Evolutionary conservation across 257 asterid species (phyloP).

Genomic region (Solanum ossicruentum): DNA sequence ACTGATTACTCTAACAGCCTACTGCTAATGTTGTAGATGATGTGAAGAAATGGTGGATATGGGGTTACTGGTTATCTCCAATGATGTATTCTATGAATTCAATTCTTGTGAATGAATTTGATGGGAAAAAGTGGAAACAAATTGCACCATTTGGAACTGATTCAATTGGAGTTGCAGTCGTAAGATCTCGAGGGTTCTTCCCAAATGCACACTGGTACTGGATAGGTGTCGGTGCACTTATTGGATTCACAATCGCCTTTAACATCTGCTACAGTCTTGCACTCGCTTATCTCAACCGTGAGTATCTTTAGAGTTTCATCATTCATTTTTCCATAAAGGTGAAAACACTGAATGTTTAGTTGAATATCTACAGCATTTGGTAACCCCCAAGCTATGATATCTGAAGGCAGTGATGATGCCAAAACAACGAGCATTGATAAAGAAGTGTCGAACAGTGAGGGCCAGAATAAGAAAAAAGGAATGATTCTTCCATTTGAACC

Average conservation of each 20-base stretch:
- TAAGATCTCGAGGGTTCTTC: slow-evolving; percentile 34
- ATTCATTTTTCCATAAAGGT: not conserved
- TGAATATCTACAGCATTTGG: not conserved
- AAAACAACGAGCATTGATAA: not conserved
- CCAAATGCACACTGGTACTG: slow-evolving; percentile 53
- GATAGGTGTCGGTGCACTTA: slow-evolving; percentile 38
- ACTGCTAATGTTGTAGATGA: not conserved
- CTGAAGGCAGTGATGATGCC: not conserved
- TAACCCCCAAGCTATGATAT: not conserved
- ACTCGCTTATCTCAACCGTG: slow-evolving; percentile 31
- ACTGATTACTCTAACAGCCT: too few species aligned
- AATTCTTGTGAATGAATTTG: not conserved
- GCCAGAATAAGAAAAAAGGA: slow-evolving; percentile 11
- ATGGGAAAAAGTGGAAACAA: not conserved
- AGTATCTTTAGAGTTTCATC: slow-evolving; percentile 5
- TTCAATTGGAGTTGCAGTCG: slow-evolving; percentile 21
- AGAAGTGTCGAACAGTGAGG: not conserved
- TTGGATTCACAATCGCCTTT: slow-evolving; percentile 26
- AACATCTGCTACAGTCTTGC: slow-evolving; percentile 20
- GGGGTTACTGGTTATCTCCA: not conserved
- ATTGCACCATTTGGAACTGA: slow-evolving; percentile 14
- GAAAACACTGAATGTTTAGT: not conserved
- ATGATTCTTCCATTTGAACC: slow-evolving; percentile 48
- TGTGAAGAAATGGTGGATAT: not conserved
- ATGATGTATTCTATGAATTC: not conserved